Evolutionary conservation across 1,284 basidiomycete genomes (phyloP), one percentile per base, ranked within the genome.

Genomic region (Naganishia albida): DNA sequence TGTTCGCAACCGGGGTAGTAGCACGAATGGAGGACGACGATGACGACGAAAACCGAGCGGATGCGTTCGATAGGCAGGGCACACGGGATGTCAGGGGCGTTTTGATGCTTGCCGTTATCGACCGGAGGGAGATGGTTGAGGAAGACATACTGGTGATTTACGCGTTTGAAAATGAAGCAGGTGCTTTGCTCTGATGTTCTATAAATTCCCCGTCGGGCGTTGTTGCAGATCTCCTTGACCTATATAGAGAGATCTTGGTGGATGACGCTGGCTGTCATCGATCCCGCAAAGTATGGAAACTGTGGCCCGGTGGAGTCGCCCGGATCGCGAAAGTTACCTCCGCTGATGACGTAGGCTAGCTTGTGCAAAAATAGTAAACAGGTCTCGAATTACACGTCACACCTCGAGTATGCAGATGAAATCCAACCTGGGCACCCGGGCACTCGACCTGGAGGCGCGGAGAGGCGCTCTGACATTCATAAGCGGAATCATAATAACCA

Each of bases 81-180:
- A 25, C 15, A 50, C 57, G 57, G 28, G 46, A 50, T 40, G 57
- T 60, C 46, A 60, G 48, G 26, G 57, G 48, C 20, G 57, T 60
- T 60, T 30, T 48, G 46, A 40, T 34, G 13, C 38, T 60, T 60
- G 57, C 34, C 57, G 57, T 60, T 13, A 60, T 60, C 57, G 57
- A 50, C 34, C 57, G 57, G 30, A 40, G 39, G 23, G 20, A 60
- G 28, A 18, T 30, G 20, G 57, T 34, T 48, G 57, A 50, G 38
- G 46, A 50, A 39, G 57, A 60, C 57, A 60, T 60, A 60, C 57
- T 50, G 46, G 34, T 60, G 34, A 34, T 44, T 40, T 50, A 60
- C 30, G 34, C 13, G 4, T 54, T 10, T n/a, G 52, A 25, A 25
- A 3, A 20, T 18, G n/a, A 20, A 43, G 42, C 16, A 16, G 15